Conservation (phyloP, 2,329 filamentous ascomycete species). For the Paecilomyces formosus region DNA sequence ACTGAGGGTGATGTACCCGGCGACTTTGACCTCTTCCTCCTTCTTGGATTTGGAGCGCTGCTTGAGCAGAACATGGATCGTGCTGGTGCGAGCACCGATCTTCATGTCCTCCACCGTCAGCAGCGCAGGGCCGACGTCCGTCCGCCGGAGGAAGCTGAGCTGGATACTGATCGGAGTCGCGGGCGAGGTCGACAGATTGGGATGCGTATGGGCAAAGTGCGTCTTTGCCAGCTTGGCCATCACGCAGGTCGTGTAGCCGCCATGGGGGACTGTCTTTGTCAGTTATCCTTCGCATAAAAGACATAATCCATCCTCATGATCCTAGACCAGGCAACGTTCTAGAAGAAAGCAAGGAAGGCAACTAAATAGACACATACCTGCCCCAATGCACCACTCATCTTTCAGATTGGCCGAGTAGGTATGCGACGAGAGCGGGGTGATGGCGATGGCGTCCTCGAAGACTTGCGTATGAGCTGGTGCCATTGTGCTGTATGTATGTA, state of each 20-base stretch:
- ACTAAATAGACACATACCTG: constrained; percentile 36
- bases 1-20: constrained; percentile 58
- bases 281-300: too few species aligned
- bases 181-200: constrained; percentile 39
- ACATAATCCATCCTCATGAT: too few species aligned
- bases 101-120: constrained; percentile 58
- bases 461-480: constrained; percentile 12
- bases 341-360: not conserved
- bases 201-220: constrained; percentile 54
- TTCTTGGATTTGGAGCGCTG: constrained; percentile 24
- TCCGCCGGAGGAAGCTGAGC: constrained; percentile 59
- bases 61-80: constrained; percentile 54
- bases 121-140: constrained; percentile 48
- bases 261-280: constrained; percentile 54
- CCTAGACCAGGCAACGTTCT: not conserved
- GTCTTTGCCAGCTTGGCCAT: constrained; percentile 52
- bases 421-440: constrained; percentile 40
- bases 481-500: not conserved
- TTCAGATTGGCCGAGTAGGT: constrained; percentile 51
- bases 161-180: constrained; percentile 59
- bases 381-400: constrained; percentile 59
- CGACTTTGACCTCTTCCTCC: constrained; percentile 46
- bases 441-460: constrained; percentile 30
- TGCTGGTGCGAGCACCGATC: constrained; percentile 55
- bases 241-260: constrained; percentile 59